Conservation (phyloP, 495 filamentous ascomycete genomes). For the Talaromyces trachyspermus region DNA sequence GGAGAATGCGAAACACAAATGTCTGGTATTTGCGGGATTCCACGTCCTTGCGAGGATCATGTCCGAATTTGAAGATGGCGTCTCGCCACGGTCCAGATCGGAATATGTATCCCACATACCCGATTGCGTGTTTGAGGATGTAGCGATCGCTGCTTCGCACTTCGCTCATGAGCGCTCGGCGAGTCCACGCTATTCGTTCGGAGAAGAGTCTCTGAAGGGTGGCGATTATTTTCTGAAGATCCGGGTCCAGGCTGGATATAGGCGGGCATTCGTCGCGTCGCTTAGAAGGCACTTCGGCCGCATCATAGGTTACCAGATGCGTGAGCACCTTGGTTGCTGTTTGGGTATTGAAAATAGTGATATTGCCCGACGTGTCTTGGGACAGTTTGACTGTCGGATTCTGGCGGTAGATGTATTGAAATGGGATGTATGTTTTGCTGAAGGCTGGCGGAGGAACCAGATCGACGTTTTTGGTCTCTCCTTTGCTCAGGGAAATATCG, state of each 20-base stretch:
- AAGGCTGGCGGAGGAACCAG: constrained; percentile 76
- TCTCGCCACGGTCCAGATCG: constrained; percentile 85
- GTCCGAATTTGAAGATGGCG: constrained; percentile 70
- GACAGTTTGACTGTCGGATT: constrained; percentile 50
- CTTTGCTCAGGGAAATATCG: constrained; percentile 57
- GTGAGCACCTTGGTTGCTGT: constrained; percentile 40
- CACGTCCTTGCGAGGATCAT: constrained; percentile 73
- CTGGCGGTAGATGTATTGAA: constrained; percentile 57
- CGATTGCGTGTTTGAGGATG: constrained; percentile 55
- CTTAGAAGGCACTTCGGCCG: constrained; percentile 39
- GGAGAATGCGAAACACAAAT: constrained; percentile 66
- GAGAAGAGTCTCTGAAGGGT: constrained; percentile 55
- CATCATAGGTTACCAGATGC: constrained; percentile 57
- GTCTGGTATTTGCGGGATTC: constrained; percentile 79
- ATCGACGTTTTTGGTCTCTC: constrained; percentile 50
- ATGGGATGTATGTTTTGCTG: constrained; percentile 57
- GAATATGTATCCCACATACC: constrained; percentile 84
- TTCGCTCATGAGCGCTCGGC: constrained; percentile 66
- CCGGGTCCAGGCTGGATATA: constrained; percentile 34
- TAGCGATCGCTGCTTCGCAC: constrained; percentile 41
- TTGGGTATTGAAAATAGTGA: constrained; percentile 47
- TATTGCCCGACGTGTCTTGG: constrained; percentile 41
- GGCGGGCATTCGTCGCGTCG: constrained; percentile 43
- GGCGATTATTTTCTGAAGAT: constrained; percentile 51
- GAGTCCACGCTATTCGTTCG: constrained; percentile 77